These are phyloP conservation scores for Collariella sp. DNA, from an alignment of 495 filamentous ascomycete species.

Conservation along the genomic window DNA sequence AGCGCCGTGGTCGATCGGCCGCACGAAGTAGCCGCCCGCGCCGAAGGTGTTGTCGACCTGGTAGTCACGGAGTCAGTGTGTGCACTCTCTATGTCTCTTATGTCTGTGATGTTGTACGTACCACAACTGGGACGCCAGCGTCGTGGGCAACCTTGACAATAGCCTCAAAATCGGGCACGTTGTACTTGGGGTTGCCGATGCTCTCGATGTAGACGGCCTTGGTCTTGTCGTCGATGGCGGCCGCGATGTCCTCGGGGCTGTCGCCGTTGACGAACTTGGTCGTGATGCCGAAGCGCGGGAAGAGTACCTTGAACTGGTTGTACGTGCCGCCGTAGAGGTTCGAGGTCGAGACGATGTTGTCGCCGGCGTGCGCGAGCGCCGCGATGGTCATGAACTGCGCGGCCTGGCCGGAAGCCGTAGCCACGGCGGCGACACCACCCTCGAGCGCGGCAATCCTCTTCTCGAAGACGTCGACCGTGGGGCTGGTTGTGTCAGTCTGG, in stretches of 20 bases:
- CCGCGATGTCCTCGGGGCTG: constrained; percentile 70
- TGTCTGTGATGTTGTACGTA: constrained; percentile 32
- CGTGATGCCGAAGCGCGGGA: constrained; percentile 76
- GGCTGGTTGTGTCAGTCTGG: constrained; percentile 38
- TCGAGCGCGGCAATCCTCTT: constrained; percentile 95
- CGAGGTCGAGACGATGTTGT: constrained; percentile 90
- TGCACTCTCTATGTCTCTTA: not conserved
- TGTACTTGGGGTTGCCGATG: constrained; percentile 94
- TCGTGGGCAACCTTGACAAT: constrained; percentile 74
- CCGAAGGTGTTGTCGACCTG: constrained; percentile 96
- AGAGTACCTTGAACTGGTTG: constrained; percentile 92
- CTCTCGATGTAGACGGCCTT: constrained; percentile 95
- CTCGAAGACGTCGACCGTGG: constrained; percentile 95
- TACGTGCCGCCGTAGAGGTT: constrained; percentile 97
- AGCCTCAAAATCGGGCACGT: constrained; percentile 81
- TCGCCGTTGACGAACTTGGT: constrained; percentile 90
- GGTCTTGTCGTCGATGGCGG: constrained; percentile 87
- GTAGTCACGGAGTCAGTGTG: constrained; percentile 5
- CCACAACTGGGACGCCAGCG: constrained; percentile 75
- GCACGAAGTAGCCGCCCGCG: constrained; percentile 83
- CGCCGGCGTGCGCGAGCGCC: constrained; percentile 71
- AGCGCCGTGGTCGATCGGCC: constrained; percentile 85
- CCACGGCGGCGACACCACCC: constrained; percentile 85
- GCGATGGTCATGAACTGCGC: constrained; percentile 92
- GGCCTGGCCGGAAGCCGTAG: constrained; percentile 81